A percentile compares a stretch with the other conserved stretches of the same genome.
phyloP scores from a whole-genome alignment of 2,329 filamentous ascomycete genomes.

The Aspergillus puulaauensis region DNA sequence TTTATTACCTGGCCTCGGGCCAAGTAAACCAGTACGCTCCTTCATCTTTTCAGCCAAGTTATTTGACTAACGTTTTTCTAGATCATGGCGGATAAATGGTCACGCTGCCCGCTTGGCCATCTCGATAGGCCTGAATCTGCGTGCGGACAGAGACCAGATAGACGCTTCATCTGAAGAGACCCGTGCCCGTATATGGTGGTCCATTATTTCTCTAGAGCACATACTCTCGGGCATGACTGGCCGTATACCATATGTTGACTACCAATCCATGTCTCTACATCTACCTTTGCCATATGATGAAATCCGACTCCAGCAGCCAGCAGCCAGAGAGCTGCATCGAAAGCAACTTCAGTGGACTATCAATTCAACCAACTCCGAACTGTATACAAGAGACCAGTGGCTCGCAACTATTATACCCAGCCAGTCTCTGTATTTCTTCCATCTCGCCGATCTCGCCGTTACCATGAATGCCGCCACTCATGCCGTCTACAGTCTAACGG shows the following conservation, averaged over 20 bases:
- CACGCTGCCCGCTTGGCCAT: constrained; percentile 39
- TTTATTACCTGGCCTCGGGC: not conserved
- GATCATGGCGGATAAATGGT: constrained; percentile 40
- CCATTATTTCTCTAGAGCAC: constrained; percentile 38
- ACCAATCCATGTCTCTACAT: not conserved
- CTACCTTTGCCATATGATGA: not conserved
- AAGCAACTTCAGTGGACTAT: not conserved
- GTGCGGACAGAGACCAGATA: constrained; percentile 33
- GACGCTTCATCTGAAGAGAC: constrained; percentile 38
- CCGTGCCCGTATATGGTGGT: constrained; percentile 43
- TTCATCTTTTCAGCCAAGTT: not conserved
- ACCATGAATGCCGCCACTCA: not conserved
- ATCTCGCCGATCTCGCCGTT: not conserved
- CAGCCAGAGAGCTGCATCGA: not conserved
- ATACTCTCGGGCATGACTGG: constrained; percentile 42
- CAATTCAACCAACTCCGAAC: not conserved
- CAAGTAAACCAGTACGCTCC: not conserved
- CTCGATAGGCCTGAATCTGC: constrained; percentile 41
- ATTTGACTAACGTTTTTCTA: constrained; percentile 10
- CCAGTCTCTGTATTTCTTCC: constrained; percentile 3
- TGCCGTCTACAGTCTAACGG: not conserved
- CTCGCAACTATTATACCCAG: not conserved
- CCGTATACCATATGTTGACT: constrained; percentile 22
- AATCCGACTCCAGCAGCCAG: not conserved
- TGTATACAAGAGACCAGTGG: not conserved